phyloP scores from a whole-genome alignment of 2,329 filamentous ascomycete genomes.

The Bipolaris sorokiniana region DNA sequence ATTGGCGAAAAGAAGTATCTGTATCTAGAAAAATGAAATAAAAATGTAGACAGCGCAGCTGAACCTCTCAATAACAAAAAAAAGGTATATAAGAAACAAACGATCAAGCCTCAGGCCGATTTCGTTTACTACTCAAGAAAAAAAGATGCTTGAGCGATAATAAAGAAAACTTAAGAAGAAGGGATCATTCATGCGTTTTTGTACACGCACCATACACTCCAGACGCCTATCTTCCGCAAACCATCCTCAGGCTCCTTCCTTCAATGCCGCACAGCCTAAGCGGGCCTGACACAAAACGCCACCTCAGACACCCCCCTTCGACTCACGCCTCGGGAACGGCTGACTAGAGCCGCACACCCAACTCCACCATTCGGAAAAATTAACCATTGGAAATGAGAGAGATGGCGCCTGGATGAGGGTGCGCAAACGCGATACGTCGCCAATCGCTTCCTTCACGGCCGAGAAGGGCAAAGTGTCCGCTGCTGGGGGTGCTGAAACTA shows the following conservation, averaged over 20 bases:
- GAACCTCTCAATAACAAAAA: slow-evolving; percentile 17
- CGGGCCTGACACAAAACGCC: too few relatives aligned
- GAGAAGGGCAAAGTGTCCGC: neutral
- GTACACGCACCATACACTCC: too few relatives aligned
- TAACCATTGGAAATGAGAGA: too few relatives aligned
- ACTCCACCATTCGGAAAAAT: too few relatives aligned
- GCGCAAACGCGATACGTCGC: slow-evolving; percentile 24
- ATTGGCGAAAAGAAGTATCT: neutral
- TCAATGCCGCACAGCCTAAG: too few relatives aligned
- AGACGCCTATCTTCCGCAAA: too few relatives aligned
- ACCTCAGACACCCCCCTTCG: too few relatives aligned
- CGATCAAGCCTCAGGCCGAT: slow-evolving; percentile 41
- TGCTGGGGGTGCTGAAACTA: slow-evolving; percentile 28
- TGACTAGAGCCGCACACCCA: too few relatives aligned
- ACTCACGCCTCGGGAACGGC: too few relatives aligned
- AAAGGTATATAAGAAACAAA: slow-evolving; percentile 11
- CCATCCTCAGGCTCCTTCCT: too few relatives aligned
- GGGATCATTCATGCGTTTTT: too few relatives aligned
- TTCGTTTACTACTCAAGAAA: slow-evolving; percentile 14
- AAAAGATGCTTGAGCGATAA: neutral
- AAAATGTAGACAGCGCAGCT: slow-evolving; percentile 35
- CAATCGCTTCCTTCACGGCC: neutral
- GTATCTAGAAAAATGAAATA: slow-evolving; percentile 6
- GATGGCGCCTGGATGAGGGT: too few relatives aligned
- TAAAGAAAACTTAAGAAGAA: slow-evolving; percentile 16